Base-by-base conservation (phyloP, 2,329 filamentous ascomycete genomes). In the Talaromyces albobiverticillius region DNA sequence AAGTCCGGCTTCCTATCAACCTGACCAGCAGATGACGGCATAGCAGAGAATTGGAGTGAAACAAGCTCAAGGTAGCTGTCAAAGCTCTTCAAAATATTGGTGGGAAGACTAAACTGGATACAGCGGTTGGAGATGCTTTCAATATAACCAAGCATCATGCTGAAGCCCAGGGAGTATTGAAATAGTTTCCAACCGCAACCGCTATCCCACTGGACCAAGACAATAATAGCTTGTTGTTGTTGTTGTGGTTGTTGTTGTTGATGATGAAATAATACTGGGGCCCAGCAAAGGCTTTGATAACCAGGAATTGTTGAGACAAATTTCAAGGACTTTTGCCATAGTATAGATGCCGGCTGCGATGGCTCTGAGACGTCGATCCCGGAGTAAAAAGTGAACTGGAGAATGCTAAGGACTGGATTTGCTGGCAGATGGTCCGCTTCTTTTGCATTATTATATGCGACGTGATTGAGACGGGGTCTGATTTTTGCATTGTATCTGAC, bases 381-480 rank as follows among this genome's bases (percentile, higher is more conserved):
- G 22, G 46, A 38, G 46, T 38, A 3, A 26, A 40, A 36, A n/a
- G 46, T 49, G 46, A 40, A 40, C 32, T 49, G 46, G 20, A 49
- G 32, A 13, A 40, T 49, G 23, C 46, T 29, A 18, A 49, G 32
- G 6, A 49, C 32, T 20, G 46, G 46, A 49, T 14, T 13, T n/a
- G 32, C 32, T 3, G 46, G 46, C 2, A 40, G 22, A n/a, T 49
- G 22, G 29, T 47, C 20, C 31, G 45, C 45, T 32, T 47, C 45
- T 26, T 23, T 36, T 6, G 29, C 20, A 47, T 47, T 29, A 47
- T 47, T n/a, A n/a, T n/a, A 47, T 20, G 4, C 45, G 29, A 47
- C 34, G 7, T 25, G 11, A 47, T 3, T 18, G 18, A 47, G 29
- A 45, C 42, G 23, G n/a, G 42, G 42, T 68, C 61, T 2, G n/a